Evolutionary conservation across 257 asterid species (phyloP).

Genomic region (Capsicum chinense): DNA sequence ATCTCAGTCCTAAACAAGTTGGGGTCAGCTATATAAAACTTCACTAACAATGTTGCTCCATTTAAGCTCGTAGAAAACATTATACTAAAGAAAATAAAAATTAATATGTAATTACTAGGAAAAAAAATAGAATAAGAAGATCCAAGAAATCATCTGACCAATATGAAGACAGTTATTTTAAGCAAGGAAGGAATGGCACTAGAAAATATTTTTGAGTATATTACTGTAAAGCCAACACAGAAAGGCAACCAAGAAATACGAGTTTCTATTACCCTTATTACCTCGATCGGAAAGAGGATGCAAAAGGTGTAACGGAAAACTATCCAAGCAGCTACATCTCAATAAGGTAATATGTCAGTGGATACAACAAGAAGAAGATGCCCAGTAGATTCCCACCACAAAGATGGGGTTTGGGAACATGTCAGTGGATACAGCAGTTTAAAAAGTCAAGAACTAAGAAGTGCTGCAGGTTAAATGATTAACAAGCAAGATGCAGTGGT

Average conservation of each 20-base stretch:
- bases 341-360: neutral
- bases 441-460: neutral
- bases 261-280: neutral
- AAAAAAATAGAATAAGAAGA: neutral
- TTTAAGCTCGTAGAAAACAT: neutral
- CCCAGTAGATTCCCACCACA: no score
- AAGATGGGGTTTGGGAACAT: neutral
- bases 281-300: neutral
- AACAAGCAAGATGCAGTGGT: neutral
- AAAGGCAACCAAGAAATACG: neutral
- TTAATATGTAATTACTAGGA: neutral
- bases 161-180: slow-evolving; percentile 15
- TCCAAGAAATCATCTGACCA: slow-evolving; percentile 13
- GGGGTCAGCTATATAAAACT: neutral
- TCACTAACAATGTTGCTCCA: neutral
- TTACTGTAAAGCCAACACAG: neutral
- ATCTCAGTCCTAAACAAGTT: slow-evolving; percentile 4
- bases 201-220: slow-evolving; percentile 1
- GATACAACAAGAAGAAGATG: no score
- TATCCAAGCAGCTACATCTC: slow-evolving; percentile 8
- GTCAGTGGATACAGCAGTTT: neutral
- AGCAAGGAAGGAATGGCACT: neutral
- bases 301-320: neutral
- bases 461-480: slow-evolving; percentile 6
- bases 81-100: neutral